Evolutionary conservation across 2,329 filamentous ascomycete genomes (phyloP).

Genomic region (Botrytis paeoniae): DNA sequence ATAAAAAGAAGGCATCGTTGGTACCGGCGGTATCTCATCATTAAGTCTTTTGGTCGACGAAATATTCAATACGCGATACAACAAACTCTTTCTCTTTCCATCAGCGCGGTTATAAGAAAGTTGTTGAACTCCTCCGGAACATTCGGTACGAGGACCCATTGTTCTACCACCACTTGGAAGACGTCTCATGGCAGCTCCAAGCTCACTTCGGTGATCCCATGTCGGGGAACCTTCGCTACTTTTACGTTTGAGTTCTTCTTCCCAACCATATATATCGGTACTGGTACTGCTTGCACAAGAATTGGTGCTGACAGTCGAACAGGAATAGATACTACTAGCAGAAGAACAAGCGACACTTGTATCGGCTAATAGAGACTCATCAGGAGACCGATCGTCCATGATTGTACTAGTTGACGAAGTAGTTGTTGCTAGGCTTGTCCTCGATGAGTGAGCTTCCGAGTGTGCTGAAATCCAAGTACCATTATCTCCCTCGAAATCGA

Average conservation of each 20-base stretch:
- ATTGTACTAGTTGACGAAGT: conserved; percentile 29
- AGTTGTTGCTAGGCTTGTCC: conserved; percentile 31
- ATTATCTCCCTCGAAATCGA: conserved; percentile 32
- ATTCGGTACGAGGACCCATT: conserved; percentile 22
- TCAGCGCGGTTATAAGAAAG: conserved; percentile 24
- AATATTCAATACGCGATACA: conserved; percentile 34
- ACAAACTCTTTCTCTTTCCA: conserved; percentile 32
- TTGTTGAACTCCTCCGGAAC: conserved; percentile 16
- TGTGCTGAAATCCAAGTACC: conserved; percentile 35
- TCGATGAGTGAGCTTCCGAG: conserved; percentile 30
- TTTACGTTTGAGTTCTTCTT: conserved; percentile 46
- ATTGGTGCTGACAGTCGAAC: conserved; percentile 35
- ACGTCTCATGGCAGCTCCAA: conserved; percentile 23
- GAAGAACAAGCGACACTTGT: conserved; percentile 38
- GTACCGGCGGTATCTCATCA: background rate
- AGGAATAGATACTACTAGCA: conserved; percentile 34
- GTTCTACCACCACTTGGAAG: conserved; percentile 28
- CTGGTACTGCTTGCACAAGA: conserved; percentile 32
- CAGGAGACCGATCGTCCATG: conserved; percentile 27
- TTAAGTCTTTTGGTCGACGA: conserved; percentile 15
- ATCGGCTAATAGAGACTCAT: conserved; percentile 28
- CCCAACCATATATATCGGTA: conserved; percentile 53
- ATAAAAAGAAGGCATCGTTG: background rate
- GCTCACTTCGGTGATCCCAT: conserved; percentile 25
- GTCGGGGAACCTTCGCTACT: conserved; percentile 26